These are phyloP conservation scores for Dictyostelium firmibasis DNA, from an alignment of 78 protist genomes.

Conservation along the genomic window DNA sequence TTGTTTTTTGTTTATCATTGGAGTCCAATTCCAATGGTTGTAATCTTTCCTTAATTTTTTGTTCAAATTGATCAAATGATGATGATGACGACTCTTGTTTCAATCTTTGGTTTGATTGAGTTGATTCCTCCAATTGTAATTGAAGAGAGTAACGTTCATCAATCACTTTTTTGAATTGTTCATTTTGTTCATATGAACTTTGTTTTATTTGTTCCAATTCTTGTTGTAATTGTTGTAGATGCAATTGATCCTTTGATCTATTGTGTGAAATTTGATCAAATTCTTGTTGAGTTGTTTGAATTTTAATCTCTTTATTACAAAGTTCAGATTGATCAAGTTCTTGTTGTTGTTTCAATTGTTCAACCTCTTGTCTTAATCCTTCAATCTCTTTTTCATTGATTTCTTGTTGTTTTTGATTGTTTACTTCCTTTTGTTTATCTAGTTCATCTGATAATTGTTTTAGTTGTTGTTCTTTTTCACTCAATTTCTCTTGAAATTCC, in stretches of 20 bases:
- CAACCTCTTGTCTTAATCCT: neutral
- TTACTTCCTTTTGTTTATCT: neutral
- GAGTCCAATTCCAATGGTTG: neutral
- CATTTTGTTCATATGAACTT: neutral
- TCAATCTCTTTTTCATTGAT: neutral
- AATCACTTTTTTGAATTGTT: neutral
- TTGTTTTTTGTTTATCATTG: neutral
- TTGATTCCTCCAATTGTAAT: constrained; percentile 12
- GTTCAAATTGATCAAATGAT: neutral
- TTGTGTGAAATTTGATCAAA: neutral
- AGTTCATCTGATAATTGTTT: neutral
- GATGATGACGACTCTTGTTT: too few species aligned
- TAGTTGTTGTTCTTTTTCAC: neutral
- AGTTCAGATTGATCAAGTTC: neutral
- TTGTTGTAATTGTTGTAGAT: neutral
- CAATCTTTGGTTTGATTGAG: neutral
- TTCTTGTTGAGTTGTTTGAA: neutral
- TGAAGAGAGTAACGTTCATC: neutral
- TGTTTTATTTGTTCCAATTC: neutral
- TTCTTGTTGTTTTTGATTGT: neutral
- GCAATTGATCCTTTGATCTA: neutral
- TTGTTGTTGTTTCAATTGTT: neutral
- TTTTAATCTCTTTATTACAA: neutral
- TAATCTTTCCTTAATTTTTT: neutral
- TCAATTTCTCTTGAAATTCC: neutral